Evolutionary conservation across 345 rosid species (phyloP).

Genomic region (Trapa bicornis): DNA sequence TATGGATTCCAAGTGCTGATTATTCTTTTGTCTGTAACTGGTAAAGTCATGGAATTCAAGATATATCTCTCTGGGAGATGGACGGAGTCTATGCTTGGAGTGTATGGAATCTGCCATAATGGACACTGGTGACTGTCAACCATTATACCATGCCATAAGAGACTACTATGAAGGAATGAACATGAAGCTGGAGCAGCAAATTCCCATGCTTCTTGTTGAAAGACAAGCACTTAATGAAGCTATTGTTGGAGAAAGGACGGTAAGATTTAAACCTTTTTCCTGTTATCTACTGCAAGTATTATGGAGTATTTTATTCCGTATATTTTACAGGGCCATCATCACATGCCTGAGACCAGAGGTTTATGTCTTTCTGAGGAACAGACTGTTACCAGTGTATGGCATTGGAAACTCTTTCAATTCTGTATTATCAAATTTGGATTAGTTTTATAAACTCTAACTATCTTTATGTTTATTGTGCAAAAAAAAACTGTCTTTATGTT

Average conservation of each 20-base stretch:
- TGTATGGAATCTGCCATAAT: constrained; percentile 92
- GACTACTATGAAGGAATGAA: constrained; percentile 92
- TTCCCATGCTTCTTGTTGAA: constrained; percentile 94
- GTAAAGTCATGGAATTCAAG: constrained; percentile 7
- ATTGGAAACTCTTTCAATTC: not conserved
- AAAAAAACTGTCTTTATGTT: not conserved
- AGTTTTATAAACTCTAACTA: not conserved
- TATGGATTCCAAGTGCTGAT: not conserved
- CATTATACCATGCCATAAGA: constrained; percentile 81
- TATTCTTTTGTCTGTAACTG: not conserved
- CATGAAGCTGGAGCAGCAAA: constrained; percentile 82
- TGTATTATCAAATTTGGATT: not conserved
- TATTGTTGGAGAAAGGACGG: constrained; percentile 74
- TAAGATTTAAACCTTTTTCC: constrained; percentile 15
- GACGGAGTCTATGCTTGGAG: constrained; percentile 72
- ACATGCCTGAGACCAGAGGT: constrained; percentile 95
- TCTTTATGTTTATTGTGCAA: too few relatives aligned
- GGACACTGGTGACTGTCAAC: constrained; percentile 93
- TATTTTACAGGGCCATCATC: constrained; percentile 61
- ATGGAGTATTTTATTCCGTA: not conserved
- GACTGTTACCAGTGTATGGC: constrained; percentile 75
- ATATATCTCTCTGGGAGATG: constrained; percentile 48
- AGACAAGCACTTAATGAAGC: constrained; percentile 94
- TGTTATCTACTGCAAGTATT: not conserved
- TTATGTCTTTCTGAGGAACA: constrained; percentile 94